Percentiles rank a stretch among this genome's conserved stretches.
phyloP scores from a whole-genome alignment of 2,329 filamentous ascomycete genomes.

The Penicillium thymicola region DNA sequence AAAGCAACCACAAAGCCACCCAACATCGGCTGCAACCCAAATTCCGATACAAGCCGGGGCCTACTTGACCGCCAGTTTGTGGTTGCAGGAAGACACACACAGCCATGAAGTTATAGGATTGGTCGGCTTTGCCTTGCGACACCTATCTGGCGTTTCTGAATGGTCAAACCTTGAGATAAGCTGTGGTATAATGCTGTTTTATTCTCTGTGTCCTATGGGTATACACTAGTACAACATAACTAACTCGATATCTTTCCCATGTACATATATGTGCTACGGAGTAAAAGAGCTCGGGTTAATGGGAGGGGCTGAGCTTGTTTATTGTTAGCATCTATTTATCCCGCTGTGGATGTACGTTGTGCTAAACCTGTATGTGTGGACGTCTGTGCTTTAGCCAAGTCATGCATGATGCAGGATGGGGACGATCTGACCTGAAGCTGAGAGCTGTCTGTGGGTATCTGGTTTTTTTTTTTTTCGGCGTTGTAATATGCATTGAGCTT shows the following conservation, averaged over 20 bases:
- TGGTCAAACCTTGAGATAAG: conserved; percentile 7
- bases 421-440: conserved; percentile 7
- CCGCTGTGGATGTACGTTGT: background rate
- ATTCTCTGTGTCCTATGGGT: background rate
- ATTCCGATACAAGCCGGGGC: background rate
- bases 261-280: background rate
- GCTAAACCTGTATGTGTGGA: conserved; percentile 2
- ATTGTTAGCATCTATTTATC: background rate
- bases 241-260: background rate
- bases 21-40: background rate
- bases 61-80: conserved; percentile 9
- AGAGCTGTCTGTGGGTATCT: background rate
- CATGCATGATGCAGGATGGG: conserved; percentile 8
- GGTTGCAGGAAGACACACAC: conserved; percentile 2
- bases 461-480: background rate
- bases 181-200: background rate
- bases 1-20: background rate
- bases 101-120: background rate
- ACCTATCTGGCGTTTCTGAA: background rate
- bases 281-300: background rate
- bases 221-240: background rate
- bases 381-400: conserved; percentile 7
- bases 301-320: background rate
- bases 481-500: background rate
- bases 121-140: background rate